Evolutionary conservation across 2,329 filamentous ascomycete species (phyloP).

Genomic region (Diaporthe batatas): DNA sequence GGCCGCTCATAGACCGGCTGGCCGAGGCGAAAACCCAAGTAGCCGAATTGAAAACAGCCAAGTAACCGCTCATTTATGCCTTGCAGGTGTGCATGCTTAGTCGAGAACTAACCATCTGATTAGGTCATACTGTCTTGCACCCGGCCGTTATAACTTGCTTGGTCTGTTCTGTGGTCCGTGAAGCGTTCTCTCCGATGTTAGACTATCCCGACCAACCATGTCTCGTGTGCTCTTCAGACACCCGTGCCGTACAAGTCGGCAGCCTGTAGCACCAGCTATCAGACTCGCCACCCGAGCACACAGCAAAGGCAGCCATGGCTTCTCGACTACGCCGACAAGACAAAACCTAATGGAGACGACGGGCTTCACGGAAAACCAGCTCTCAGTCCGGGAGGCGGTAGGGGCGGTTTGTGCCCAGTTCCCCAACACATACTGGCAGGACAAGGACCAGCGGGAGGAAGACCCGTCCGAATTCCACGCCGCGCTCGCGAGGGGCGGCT

Average conservation of each 20-base stretch:
- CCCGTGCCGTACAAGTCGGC: constrained; percentile 15
- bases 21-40: not conserved
- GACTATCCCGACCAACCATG: constrained; percentile 6
- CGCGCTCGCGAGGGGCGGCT: constrained; percentile 80
- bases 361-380: constrained; percentile 79
- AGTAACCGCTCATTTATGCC: not conserved
- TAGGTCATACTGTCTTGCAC: not conserved
- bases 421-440: constrained; percentile 82
- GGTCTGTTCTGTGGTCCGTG: not conserved
- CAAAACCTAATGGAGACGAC: constrained; percentile 75
- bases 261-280: not conserved
- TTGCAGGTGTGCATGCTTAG: not conserved
- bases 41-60: constrained; percentile 7
- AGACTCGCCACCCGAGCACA: not conserved
- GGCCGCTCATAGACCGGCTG: accelerated
- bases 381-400: constrained; percentile 79
- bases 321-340: constrained; percentile 52
- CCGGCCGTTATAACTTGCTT: not conserved
- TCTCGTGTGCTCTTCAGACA: constrained; percentile 18
- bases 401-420: constrained; percentile 77
- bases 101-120: not conserved
- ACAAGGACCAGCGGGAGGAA: constrained; percentile 76
- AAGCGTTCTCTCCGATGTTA: not conserved
- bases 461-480: constrained; percentile 84
- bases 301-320: constrained; percentile 50